These are phyloP conservation scores for Fonsecaea multimorphosa DNA, from an alignment of 2,329 filamentous ascomycete species.

Conservation along the genomic window DNA sequence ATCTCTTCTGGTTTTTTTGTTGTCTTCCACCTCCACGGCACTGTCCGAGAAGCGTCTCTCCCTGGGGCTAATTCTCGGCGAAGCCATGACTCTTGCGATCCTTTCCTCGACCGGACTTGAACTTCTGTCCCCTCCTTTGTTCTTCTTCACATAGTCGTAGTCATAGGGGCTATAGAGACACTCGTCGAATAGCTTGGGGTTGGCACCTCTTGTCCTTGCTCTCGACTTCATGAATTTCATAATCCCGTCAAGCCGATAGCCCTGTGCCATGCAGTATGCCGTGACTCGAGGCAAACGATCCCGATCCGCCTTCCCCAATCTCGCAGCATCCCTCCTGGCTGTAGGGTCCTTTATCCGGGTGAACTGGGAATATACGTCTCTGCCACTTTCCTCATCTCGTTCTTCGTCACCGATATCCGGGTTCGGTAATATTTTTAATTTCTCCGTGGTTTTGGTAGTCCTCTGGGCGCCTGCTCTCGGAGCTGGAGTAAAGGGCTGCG, in stretches of 20 bases:
- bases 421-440: constrained; percentile 94
- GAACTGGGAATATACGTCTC: constrained; percentile 97
- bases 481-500: constrained; percentile 49
- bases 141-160: constrained; percentile 64
- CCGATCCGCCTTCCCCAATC: constrained; percentile 90
- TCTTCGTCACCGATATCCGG: constrained; percentile 80
- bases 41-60: constrained; percentile 63
- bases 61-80: constrained; percentile 32
- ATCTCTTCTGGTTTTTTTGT: constrained; percentile 62
- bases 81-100: constrained; percentile 32
- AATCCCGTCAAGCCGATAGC: constrained; percentile 86
- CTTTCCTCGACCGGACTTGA: constrained; percentile 37
- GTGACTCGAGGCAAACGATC: constrained; percentile 87
- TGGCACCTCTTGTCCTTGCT: constrained; percentile 75
- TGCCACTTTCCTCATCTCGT: constrained; percentile 84
- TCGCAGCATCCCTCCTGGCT: constrained; percentile 86
- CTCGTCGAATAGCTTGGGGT: constrained; percentile 93
- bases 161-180: constrained; percentile 96
- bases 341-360: constrained; percentile 97
- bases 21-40: constrained; percentile 70
- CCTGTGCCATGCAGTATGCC: constrained; percentile 93
- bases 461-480: constrained; percentile 90
- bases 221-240: constrained; percentile 91
- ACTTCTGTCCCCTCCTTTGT: constrained; percentile 40
- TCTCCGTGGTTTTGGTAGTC: constrained; percentile 94